Evolutionary conservation across 2,329 filamentous ascomycete genomes (phyloP).

Genomic region (Aspergillus versicolor): DNA sequence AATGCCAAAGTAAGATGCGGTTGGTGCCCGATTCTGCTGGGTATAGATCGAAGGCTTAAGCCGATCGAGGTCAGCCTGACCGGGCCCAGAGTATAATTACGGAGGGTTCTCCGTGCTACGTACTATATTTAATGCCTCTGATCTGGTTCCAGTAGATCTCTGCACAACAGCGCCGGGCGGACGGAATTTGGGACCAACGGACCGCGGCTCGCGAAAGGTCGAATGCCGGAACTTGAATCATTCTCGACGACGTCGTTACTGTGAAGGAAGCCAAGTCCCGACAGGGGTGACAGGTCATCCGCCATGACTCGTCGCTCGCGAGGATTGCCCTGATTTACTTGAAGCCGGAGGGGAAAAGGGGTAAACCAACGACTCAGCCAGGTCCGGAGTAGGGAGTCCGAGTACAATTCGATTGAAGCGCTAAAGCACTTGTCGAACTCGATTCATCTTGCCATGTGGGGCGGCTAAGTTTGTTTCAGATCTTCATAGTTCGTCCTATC

Average conservation of each 20-base stretch:
- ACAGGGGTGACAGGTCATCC: background rate
- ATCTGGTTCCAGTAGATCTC: background rate
- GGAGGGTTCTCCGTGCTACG: too few relatives aligned
- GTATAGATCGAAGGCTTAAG: too few relatives aligned
- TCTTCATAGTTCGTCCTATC: background rate
- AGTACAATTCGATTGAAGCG: background rate
- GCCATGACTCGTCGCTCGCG: background rate
- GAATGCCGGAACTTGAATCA: too few relatives aligned
- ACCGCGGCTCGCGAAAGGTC: too few relatives aligned
- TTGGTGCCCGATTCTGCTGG: too few relatives aligned
- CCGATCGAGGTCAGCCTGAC: too few relatives aligned
- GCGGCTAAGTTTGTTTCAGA: background rate
- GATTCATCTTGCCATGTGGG: background rate
- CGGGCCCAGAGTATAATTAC: too few relatives aligned
- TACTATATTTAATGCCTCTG: background rate
- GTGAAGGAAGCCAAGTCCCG: background rate
- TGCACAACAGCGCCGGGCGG: background rate
- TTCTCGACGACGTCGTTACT: too few relatives aligned
- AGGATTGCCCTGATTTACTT: background rate
- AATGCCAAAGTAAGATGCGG: too few relatives aligned
- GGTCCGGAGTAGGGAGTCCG: background rate
- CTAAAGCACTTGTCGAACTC: background rate
- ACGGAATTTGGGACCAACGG: too few relatives aligned
- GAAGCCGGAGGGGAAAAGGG: background rate
- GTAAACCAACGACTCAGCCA: background rate